Percentiles rank a stretch among this genome's conserved stretches.
These are phyloP conservation scores for Ceratocystis papillata DNA, from an alignment of 2,329 filamentous ascomycete species.

Conservation along the genomic window DNA sequence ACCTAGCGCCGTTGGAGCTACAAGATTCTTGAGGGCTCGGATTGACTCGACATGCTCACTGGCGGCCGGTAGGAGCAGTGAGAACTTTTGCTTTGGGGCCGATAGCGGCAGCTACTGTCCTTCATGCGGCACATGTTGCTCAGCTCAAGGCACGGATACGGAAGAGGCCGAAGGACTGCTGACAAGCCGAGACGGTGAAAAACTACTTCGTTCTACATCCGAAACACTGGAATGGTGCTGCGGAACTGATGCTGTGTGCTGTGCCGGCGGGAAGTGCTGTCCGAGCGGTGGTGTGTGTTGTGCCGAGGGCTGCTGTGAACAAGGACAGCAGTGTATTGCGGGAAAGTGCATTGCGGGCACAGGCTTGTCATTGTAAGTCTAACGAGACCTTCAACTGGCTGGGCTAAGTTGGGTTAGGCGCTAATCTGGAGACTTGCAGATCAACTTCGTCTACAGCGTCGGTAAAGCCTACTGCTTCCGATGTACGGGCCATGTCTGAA, in stretches of 20 bases:
- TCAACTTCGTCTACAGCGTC: not conserved
- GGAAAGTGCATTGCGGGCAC: slow-evolving; percentile 20
- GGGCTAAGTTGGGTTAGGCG: not conserved
- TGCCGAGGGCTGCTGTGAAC: slow-evolving; percentile 22
- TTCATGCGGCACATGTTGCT: slow-evolving; percentile 24
- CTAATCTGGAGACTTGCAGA: slow-evolving; percentile 1
- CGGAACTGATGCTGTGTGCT: slow-evolving; percentile 19
- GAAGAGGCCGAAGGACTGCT: too few relatives aligned
- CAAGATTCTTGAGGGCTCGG: not conserved
- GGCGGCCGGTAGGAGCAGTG: not conserved
- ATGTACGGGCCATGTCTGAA: not conserved
- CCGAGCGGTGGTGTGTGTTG: slow-evolving; percentile 22
- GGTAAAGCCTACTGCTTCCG: not conserved
- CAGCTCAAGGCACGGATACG: not conserved
- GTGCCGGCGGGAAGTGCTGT: slow-evolving; percentile 24
- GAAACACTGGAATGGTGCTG: slow-evolving; percentile 23
- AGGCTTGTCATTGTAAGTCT: not conserved
- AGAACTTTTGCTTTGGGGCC: slow-evolving; percentile 24
- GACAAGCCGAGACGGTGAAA: not conserved
- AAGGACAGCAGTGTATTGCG: slow-evolving; percentile 21
- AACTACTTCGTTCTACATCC: not conserved
- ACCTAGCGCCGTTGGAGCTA: not conserved
- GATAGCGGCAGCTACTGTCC: slow-evolving; percentile 21
- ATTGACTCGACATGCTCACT: slow-evolving; percentile 9
- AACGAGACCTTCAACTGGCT: not conserved